Conservation (phyloP, 345 rosid species). For the Citrus glauca region DNA sequence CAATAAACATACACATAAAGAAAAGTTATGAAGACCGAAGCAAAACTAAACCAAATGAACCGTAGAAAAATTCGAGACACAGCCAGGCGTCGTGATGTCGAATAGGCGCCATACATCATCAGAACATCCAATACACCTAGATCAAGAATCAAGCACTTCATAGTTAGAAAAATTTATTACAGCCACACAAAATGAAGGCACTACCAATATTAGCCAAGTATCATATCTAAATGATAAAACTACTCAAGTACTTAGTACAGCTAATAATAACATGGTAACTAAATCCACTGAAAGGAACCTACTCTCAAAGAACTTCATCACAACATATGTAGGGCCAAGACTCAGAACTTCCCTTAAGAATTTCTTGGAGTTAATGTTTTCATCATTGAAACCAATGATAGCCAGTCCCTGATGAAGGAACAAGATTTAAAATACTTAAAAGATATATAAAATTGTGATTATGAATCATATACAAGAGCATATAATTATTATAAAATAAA, state of each 20-base stretch:
- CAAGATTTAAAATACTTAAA: not conserved
- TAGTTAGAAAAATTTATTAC: constrained; percentile 9
- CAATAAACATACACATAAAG: constrained; percentile 78
- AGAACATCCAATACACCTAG: constrained; percentile 82
- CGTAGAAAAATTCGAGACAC: constrained; percentile 85
- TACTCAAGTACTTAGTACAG: not conserved
- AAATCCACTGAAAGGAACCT: constrained; percentile 18
- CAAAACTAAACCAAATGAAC: constrained; percentile 71
- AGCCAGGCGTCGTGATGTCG: constrained; percentile 74
- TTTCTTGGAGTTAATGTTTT: constrained; percentile 45
- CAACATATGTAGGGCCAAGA: constrained; percentile 91
- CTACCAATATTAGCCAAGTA: constrained; percentile 2
- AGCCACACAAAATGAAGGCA: not conserved
- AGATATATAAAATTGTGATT: not conserved
- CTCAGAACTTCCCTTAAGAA: constrained; percentile 65
- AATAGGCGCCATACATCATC: constrained; percentile 98
- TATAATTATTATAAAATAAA: not conserved
- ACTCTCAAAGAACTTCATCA: constrained; percentile 94
- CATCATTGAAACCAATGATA: constrained; percentile 76
- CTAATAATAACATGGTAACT: not conserved
- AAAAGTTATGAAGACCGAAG: constrained; percentile 72
- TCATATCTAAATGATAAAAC: not conserved
- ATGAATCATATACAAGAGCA: not conserved
- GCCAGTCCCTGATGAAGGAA: constrained; percentile 61
- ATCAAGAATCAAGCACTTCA: constrained; percentile 17